Evolutionary conservation across 1,284 basidiomycete species (phyloP), one percentile per base, ranked within the genome.

Genomic region (Athelia sp.): DNA sequence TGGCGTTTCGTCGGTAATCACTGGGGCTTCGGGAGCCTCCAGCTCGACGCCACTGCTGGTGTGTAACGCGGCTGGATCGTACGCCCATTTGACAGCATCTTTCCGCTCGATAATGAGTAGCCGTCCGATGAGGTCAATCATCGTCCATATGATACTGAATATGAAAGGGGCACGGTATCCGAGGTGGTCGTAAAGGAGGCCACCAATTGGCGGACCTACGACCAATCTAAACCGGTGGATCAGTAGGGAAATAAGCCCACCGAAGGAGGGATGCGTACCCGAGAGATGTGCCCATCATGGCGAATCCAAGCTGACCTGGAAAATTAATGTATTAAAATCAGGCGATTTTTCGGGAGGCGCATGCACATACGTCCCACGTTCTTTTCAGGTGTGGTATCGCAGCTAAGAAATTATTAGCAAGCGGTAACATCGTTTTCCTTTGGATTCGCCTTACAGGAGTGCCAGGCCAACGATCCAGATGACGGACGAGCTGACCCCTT

Each of bases 101-200:
- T 77, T 75, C 32, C 77, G 75, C 62, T 89, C 85, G 43, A 88
- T 79, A 49, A 87, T 65, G 31, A 86, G 63, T 13, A 84, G 54
- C 18, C 85, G 76, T 21, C 76, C 79, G 23, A 87, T 49, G 21
- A 89, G 71, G 60, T 93, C 87, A 4, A 85, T 52, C 4, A 73
- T 56, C 1, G 81, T 78, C 50, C 81, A 64, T 43, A 76, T 72
- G 52, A 90, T 76, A 3, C 79, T 77, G 56, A 88, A 87, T 46
- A 92, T 75, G 61, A 89, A 87, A 1, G 90, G 88, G 2, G 78
- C 84, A 32, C 82, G 75, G 65, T 82, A 89, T 3, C 86, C 90
- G 58, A 89, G 82, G 2, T 68, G 70, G 21, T 68, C 59, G 62
- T 84, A 90, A 4, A 93, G 65, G 2, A 73, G 72, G 10, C 89